phyloP scores from a whole-genome alignment of 306 rosid genomes.

The Phaseolus lunatus region DNA sequence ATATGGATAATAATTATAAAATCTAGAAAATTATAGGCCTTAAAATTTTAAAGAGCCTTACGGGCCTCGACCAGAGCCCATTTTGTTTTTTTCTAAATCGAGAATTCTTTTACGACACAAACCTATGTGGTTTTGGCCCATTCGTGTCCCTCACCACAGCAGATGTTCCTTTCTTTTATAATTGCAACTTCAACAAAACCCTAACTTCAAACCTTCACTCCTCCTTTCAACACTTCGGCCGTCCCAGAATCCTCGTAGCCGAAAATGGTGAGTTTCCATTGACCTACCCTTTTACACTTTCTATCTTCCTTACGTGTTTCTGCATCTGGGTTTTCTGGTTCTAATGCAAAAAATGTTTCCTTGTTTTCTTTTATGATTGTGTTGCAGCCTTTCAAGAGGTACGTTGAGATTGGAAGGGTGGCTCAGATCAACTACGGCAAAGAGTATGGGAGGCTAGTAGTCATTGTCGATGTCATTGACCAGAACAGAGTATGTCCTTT shows the following conservation, averaged over 20 bases:
- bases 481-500: conserved; percentile 65
- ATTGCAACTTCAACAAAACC: conserved; percentile 23
- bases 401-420: conserved; percentile 83
- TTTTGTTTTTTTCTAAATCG: background rate
- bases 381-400: conserved; percentile 82
- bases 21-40: background rate
- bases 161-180: background rate
- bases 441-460: conserved; percentile 78
- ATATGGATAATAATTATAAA: background rate
- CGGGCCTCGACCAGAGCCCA: background rate
- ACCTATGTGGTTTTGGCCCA: background rate
- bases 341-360: background rate
- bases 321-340: background rate
- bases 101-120: background rate
- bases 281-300: background rate
- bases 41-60: no score
- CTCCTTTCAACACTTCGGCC: background rate
- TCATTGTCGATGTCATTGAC: conserved; percentile 76
- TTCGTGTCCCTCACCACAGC: background rate
- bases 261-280: conserved; percentile 59
- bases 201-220: background rate
- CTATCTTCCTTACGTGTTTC: background rate
- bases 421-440: conserved; percentile 82
- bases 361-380: background rate
- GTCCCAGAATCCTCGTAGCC: conserved; percentile 37